These are phyloP conservation scores for Aspergillus kassunensis DNA, from an alignment of 495 filamentous ascomycete species.

Conservation along the genomic window DNA sequence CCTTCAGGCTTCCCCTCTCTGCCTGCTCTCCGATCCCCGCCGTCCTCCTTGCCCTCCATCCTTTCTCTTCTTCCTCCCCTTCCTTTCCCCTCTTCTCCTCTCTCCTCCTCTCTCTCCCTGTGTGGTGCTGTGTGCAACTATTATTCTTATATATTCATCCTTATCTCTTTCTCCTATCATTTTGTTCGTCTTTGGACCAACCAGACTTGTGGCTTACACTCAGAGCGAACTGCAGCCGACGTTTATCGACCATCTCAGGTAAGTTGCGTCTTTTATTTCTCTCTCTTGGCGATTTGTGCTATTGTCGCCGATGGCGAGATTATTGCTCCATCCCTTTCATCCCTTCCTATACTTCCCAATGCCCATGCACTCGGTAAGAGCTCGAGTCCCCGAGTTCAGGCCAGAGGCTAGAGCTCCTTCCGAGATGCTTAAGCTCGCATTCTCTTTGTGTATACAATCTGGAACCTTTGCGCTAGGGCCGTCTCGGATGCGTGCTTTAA, in stretches of 20 bases:
- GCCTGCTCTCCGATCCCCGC: slow-evolving; percentile 22
- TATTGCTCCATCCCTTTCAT: too few relatives aligned
- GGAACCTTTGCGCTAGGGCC: slow-evolving; percentile 12
- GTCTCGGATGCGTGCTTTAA: slow-evolving; percentile 8
- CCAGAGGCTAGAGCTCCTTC: too few relatives aligned
- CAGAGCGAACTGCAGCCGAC: slow-evolving; percentile 38
- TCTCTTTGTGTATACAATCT: slow-evolving; percentile 7
- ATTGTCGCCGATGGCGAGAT: too few relatives aligned
- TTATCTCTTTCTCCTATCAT: slow-evolving; percentile 15
- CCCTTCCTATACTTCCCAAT: too few relatives aligned
- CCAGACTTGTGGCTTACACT: slow-evolving; percentile 21
- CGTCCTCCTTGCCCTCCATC: slow-evolving; percentile 20
- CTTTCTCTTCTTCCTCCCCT: slow-evolving; percentile 11
- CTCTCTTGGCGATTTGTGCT: neutral
- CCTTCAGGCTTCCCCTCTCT: slow-evolving; percentile 18
- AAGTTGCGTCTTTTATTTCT: slow-evolving; percentile 29
- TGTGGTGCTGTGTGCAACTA: slow-evolving; percentile 3
- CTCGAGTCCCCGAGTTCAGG: too few relatives aligned
- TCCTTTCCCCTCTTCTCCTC: slow-evolving; percentile 12
- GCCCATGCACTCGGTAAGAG: too few relatives aligned
- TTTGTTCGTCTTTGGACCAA: slow-evolving; percentile 10
- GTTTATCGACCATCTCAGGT: slow-evolving; percentile 54
- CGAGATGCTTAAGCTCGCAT: too few relatives aligned
- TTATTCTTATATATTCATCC: slow-evolving; percentile 17
- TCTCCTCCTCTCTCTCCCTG: slow-evolving; percentile 17